Evolutionary conservation across 441 rosid genomes (phyloP), one percentile per base, ranked within the genome.

Genomic region (Adansonia madagascariensis): DNA sequence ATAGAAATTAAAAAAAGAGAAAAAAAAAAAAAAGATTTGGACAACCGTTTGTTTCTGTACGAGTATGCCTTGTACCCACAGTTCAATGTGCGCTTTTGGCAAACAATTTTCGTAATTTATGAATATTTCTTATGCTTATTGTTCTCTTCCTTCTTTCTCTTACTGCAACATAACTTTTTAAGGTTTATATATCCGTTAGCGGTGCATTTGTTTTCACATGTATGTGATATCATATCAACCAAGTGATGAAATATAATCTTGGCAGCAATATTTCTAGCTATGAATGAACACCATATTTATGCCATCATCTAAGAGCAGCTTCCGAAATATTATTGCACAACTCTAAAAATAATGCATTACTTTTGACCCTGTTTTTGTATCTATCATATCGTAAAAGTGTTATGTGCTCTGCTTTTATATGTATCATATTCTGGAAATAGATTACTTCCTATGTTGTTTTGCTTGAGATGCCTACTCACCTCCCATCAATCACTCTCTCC

Each of bases 51-150:
- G 56, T 70, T 53, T 50, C 60, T 64, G 43, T 74, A 74, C 43
- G 35, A 66, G 86, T 76, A 73, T 76, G 82, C 67, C 43, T 53
- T 41, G 27, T 62, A 41, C 46, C 69, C 74, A 59, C 77, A 74
- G 27, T 66, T 62, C 20, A 27, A 8, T 80, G 81, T 77, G 80
- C 64, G 59, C 80, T 77, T 77, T 68, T 78, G 71, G 76, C 75
- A 60, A 61, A 43, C 59, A 69, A 73, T 72, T 79, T 80, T 74
- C 41, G 60, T 62, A 66, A 68, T 81, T 71, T 78, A 82, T 76
- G 75, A 71, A 79, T 44, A 43, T 61, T 67, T 74, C 35, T 61
- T 62, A 43, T 46, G 55, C 20, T 57, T 17, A 22, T 46, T 55
- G 11, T 27, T 79, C 43, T 69, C 22, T 14, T 62, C 18, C 24